Evolutionary conservation across 192 early-diverging fungal genomes (phyloP).

Genomic region (Backusella tarrabulga): DNA sequence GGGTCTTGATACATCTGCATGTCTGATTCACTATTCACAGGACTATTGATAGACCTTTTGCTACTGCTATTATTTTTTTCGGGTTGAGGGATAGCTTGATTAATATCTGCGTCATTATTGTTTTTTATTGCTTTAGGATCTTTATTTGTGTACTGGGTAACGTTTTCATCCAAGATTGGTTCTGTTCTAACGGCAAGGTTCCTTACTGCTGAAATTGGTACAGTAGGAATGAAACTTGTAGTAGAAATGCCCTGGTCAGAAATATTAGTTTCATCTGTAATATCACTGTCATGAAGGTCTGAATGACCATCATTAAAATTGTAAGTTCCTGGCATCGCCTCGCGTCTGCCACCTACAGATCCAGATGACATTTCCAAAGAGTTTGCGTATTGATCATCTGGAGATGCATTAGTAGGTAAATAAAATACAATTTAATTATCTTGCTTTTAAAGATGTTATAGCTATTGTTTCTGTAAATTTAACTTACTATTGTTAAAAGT

Average conservation of each 20-base stretch:
- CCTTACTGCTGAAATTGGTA: not conserved
- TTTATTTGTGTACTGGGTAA: not conserved
- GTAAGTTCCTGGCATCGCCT: not conserved
- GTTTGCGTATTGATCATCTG: not conserved
- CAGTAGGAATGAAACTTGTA: not conserved
- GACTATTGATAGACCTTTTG: not conserved
- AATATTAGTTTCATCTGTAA: not conserved
- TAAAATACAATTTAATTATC: not conserved
- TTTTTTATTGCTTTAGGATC: not conserved
- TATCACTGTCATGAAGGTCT: not conserved
- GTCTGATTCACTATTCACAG: not conserved
- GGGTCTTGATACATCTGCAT: not conserved
- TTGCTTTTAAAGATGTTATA: not conserved
- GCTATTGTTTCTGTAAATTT: not conserved
- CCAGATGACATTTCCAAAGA: not conserved
- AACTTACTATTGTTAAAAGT: not conserved
- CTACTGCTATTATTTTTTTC: not conserved
- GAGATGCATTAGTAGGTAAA: not conserved
- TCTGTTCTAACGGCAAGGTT: not conserved
- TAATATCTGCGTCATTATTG: not conserved
- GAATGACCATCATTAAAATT: not conserved
- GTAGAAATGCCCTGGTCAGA: not conserved
- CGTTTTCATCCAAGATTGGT: not conserved
- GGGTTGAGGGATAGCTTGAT: not conserved
- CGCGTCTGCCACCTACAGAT: not conserved